Base-by-base conservation (phyloP, 1,139 yeast genomes). In the Diutina siamensis region DNA sequence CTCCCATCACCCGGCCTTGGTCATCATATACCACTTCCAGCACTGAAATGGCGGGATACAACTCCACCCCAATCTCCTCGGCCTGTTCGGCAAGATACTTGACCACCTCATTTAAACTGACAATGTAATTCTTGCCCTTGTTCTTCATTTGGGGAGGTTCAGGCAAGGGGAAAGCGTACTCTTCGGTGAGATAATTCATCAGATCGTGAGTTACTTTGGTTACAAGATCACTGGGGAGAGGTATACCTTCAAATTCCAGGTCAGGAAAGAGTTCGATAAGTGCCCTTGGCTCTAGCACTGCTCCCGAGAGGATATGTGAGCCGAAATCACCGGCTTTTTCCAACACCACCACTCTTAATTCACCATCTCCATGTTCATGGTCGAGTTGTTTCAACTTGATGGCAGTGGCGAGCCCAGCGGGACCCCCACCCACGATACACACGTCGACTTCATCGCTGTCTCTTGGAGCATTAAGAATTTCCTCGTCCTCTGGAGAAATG, bases 341-440 rank as follows among this genome's bases (percentile, higher is more conserved):
- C 46, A 92, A 68, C 1, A 92, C 89, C 15, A 92, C 82, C 44
- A 92, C 94, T 49, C 98, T 70, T 46, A 84, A 63, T 44, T 83
- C 83, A 7, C 84, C 86, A 17, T 64, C 59, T 2, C 85, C 92
- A 15, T 72, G 62, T 53, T 80, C 83, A 45, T 71, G 67, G 57
- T 92, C 97, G 44, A 89, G 65, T 57, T 87, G 96, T 60, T 92
- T 92, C 54, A 88, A 67, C 52, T 76, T 75, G 51, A 92, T 92
- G 13, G 97, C 98, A 1, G 98, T 83, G 1, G 96, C 92, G 47
- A 92, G 69, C 10, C 98, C 98, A 1, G 97, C 94, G 3, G 97
- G 97, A 0, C 98, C 98, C 40, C 95, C 98, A 35, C 98, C 98
- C 1, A 92, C 95, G 44, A 92, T 87, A 57, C 95, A 85, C 18